Evolutionary conservation across 169 alveolate species (phyloP).

Genomic region (Ichthyophthirius multifiliis): DNA sequence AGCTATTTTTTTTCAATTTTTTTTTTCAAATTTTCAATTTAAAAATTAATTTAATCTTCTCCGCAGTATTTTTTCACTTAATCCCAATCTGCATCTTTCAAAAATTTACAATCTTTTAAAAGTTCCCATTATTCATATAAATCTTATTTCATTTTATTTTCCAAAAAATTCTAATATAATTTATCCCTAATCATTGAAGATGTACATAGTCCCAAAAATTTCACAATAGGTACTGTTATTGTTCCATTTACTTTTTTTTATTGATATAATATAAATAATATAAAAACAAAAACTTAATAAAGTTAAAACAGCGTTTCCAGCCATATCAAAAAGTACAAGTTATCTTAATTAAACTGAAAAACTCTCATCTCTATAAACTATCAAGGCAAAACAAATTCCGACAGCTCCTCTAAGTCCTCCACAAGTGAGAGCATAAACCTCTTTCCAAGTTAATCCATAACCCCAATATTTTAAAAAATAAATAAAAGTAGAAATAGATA

Average conservation of each 20-base stretch:
- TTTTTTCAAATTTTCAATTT: no score
- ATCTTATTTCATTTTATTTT: neutral
- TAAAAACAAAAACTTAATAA: neutral
- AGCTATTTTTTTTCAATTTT: neutral
- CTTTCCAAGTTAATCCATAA: slow-evolving; percentile 36
- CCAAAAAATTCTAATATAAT: neutral
- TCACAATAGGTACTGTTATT: neutral
- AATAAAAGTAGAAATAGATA: neutral
- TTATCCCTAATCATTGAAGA: neutral
- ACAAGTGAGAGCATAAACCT: slow-evolving; percentile 29
- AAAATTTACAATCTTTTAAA: neutral
- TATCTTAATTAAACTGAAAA: no score
- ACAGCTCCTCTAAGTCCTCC: slow-evolving; percentile 61
- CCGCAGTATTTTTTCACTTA: no score
- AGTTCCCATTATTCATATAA: neutral
- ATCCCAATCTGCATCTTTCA: slow-evolving; percentile 5
- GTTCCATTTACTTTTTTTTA: neutral
- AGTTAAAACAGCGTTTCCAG: neutral
- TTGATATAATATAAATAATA: neutral
- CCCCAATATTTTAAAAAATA: slow-evolving; percentile 40
- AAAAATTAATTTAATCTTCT: no score
- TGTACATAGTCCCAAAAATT: neutral
- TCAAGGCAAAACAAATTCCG: slow-evolving; percentile 43
- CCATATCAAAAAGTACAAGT: neutral
- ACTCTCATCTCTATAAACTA: no score